Evolutionary conservation across 176 grass and related monocot species (phyloP).

Genomic region (Urochloa ruziziensis): DNA sequence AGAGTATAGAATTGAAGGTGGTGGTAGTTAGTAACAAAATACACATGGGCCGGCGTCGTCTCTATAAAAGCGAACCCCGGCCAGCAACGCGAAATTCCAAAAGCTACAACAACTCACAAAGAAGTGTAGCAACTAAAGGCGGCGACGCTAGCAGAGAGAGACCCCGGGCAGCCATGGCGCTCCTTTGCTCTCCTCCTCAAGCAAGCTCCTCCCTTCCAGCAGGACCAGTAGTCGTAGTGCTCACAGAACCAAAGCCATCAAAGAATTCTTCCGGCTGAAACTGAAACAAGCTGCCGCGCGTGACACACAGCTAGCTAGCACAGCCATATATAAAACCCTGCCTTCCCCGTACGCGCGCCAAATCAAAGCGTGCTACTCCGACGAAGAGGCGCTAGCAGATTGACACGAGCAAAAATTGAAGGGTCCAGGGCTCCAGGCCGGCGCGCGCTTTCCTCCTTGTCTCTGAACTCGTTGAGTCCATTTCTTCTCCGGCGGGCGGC

Average conservation of each 20-base stretch:
- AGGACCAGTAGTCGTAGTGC: not conserved
- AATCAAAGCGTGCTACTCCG: not conserved
- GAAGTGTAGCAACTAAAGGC: not conserved
- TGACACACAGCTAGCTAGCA: not conserved
- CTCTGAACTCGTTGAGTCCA: no score
- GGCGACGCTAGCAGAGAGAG: not conserved
- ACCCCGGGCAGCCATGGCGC: not conserved
- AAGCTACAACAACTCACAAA: not conserved
- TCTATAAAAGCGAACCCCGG: not conserved
- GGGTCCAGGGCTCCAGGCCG: not conserved
- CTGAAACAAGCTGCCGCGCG: no score
- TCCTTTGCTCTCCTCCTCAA: not conserved
- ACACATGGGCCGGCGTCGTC: not conserved
- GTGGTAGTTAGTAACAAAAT: no score
- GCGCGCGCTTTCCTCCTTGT: not conserved
- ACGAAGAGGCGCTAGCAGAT: not conserved
- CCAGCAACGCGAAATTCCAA: not conserved
- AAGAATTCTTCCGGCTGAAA: not conserved
- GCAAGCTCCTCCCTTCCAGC: not conserved
- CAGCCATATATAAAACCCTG: not conserved
- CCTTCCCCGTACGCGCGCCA: not conserved
- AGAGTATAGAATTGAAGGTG: no score
- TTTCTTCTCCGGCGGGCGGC: slow-evolving; percentile 12
- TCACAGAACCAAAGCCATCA: not conserved
- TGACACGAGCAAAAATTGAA: not conserved